phyloP scores from a whole-genome alignment of 805 yeast species.

The Pichia scutulata region DNA sequence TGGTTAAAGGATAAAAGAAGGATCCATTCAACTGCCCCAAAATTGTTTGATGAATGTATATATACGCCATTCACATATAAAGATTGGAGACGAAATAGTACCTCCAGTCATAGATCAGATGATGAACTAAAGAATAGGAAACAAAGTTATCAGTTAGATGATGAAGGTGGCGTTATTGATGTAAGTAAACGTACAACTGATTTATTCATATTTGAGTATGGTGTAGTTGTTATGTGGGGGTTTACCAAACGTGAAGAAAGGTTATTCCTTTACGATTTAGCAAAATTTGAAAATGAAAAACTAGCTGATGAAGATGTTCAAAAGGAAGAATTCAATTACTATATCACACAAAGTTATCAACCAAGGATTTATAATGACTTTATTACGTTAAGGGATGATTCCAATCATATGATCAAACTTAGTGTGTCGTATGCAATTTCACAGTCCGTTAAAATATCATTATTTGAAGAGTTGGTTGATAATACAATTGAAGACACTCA shows the following conservation, averaged over 20 bases:
- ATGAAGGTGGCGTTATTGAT: slow-evolving; percentile 93
- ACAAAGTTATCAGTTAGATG: slow-evolving; percentile 59
- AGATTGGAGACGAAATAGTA: slow-evolving; percentile 55
- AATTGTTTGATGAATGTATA: slow-evolving; percentile 87
- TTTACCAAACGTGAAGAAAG: slow-evolving; percentile 77
- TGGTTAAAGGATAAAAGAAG: slow-evolving; percentile 79
- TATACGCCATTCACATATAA: slow-evolving; percentile 84
- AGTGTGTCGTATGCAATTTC: slow-evolving; percentile 94
- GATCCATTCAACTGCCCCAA: slow-evolving; percentile 71
- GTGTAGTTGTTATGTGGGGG: slow-evolving; percentile 98
- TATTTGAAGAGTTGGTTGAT: slow-evolving; percentile 93
- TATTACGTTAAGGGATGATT: slow-evolving; percentile 83
- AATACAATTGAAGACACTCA: slow-evolving; percentile 96
- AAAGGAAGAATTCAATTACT: slow-evolving; percentile 90
- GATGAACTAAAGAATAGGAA: slow-evolving; percentile 10
- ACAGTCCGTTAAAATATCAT: slow-evolving; percentile 89
- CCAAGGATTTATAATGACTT: slow-evolving; percentile 95
- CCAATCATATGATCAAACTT: slow-evolving; percentile 84
- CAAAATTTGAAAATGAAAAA: slow-evolving; percentile 88
- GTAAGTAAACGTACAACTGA: slow-evolving; percentile 73
- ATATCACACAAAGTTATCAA: slow-evolving; percentile 87
- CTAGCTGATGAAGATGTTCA: slow-evolving; percentile 88
- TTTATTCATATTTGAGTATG: slow-evolving; percentile 87
- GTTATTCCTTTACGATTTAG: slow-evolving; percentile 74
- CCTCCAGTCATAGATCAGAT: slow-evolving; percentile 5